A percentile compares a stretch with the other conserved stretches of the same genome.
phyloP scores from a whole-genome alignment of 1,139 yeast genomes.

The Protomyces arabidopsidicola region DNA sequence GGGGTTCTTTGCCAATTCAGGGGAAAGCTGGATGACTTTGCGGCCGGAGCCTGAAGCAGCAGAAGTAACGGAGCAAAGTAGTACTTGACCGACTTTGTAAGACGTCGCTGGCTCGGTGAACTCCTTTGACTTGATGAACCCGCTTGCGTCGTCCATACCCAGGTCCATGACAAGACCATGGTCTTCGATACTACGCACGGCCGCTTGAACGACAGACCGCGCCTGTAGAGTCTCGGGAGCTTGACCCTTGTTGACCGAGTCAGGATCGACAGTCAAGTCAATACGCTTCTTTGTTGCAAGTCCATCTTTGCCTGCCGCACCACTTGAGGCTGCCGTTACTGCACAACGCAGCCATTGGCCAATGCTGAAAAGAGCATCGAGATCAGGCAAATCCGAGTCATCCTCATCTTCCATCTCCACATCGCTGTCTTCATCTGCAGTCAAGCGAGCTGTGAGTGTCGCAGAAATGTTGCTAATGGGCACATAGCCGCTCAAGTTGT shows the following conservation, averaged over 20 bases:
- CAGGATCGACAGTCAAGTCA: slow-evolving; percentile 71
- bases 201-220: slow-evolving; percentile 68
- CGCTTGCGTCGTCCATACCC: slow-evolving; percentile 56
- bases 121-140: slow-evolving; percentile 60
- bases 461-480: slow-evolving; percentile 71
- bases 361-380: slow-evolving; percentile 52
- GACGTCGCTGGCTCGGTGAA: slow-evolving; percentile 28
- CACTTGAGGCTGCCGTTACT: slow-evolving; percentile 43
- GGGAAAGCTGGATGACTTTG: slow-evolving; percentile 60
- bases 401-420: slow-evolving; percentile 41
- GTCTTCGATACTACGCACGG: slow-evolving; percentile 78
- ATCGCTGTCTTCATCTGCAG: slow-evolving; percentile 49
- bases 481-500: slow-evolving; percentile 72
- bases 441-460: slow-evolving; percentile 56
- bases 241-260: slow-evolving; percentile 57
- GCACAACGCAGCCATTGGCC: slow-evolving; percentile 88
- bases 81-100: slow-evolving; percentile 47
- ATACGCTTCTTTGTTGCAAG: slow-evolving; percentile 51
- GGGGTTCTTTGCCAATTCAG: slow-evolving; percentile 44
- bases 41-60: slow-evolving; percentile 41
- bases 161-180: slow-evolving; percentile 77
- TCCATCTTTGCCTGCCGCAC: slow-evolving; percentile 29
- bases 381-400: slow-evolving; percentile 51
- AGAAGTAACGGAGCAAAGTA: slow-evolving; percentile 38
- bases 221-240: slow-evolving; percentile 60